Evolutionary conservation across 352 stramenopile genomes (phyloP), one percentile per base, ranked within the genome.

Genomic region (Thalassiosira delicatula): DNA sequence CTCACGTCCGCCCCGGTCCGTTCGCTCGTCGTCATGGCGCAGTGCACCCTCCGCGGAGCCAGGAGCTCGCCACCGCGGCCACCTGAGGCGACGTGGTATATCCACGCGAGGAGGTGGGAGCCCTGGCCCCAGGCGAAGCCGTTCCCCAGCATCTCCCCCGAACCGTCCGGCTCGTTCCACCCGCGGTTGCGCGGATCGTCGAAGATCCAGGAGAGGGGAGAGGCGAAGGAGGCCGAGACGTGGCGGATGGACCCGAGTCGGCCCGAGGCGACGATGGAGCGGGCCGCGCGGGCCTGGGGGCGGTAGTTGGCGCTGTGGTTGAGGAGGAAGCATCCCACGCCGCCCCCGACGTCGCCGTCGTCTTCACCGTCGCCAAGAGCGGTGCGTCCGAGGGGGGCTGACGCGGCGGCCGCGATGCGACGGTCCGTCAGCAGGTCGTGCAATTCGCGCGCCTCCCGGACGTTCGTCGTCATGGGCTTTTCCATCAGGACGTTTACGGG

Each of bases 241-340:
- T 91, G 86, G 21, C 81, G 79, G 60, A 93, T 87, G 1, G 44
- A 57, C 2, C 88, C 88, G 11, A 92, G 49, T 37, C 67, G 69
- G 4, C 69, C 73, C 4, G 73, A 83, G 62, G 72, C 25, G n/a
- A 93, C 79, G 2, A 85, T 27, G 27, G 81, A 53, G 59, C 62
- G 75, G n/a, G 88, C 86, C 8, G 79, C 62, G 51, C 70, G 65
- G 7, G 88, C 79, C 63, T 92, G 88, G 17, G 65, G 37, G 44
- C 88, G 84, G 70, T 85, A 93, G 40, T 91, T 91, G 14, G 88
- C 88, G 21, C 70, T 84, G 72, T 93, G 85, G 67, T 93, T 93
- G 33, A 93, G 71, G 61, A 84, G 66, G 77, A 93, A 92, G 56
- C 76, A 82, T 62, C 65, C 66, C 3, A 81, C 33, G 4, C 76